Base-by-base conservation (phyloP, 306 rosid species). In the Oemleria cerasiformis region DNA sequence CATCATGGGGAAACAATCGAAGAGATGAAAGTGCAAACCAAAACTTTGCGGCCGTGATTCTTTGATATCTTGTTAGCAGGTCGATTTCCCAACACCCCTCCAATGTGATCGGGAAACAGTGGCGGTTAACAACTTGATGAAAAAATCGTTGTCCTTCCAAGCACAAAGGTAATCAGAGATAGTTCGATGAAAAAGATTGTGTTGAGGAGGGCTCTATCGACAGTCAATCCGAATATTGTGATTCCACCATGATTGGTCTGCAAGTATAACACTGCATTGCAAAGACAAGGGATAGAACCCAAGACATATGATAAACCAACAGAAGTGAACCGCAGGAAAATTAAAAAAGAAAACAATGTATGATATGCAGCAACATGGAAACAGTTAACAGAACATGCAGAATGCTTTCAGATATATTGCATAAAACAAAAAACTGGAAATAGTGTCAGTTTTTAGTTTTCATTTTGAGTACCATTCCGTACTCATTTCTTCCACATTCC, bases 171-270 rank as follows among this genome's bases (percentile, higher is more conserved):
- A 54, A 91, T 83, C 53, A 91, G 71, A 72, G 83, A 77, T 40
- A 91, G 74, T 71, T 88, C 90, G 45, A 91, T 82, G 80, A 91
- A 91, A 72, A 91, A 88, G 55, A 91, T 88, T 8, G 97, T 91
- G 86, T 80, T 91, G 76, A 91, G 77, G 41, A 91, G 90, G 48
- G 81, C 87, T 5, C 97, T 79, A 63, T 91, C 97, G n/a, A 88
- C 90, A 47, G 87, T 88, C 92, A 92, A 91, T 49, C 97, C 97
- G 70, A 91, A 91, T 65, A 91, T 84, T 12, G 97, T 88, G 80
- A 91, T 85, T 25, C 97, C 97, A 70, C 92, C 97, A 2, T 86
- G 87, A 83, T 91, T 91, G 30, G 90, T 78, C 79, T 88, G 97
- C 88, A 91, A 85, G 76, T 91, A 91, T 82, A 85, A 71, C 56